phyloP scores from a whole-genome alignment of 2,329 filamentous ascomycete genomes.

The Geoglossum cookeanum region DNA sequence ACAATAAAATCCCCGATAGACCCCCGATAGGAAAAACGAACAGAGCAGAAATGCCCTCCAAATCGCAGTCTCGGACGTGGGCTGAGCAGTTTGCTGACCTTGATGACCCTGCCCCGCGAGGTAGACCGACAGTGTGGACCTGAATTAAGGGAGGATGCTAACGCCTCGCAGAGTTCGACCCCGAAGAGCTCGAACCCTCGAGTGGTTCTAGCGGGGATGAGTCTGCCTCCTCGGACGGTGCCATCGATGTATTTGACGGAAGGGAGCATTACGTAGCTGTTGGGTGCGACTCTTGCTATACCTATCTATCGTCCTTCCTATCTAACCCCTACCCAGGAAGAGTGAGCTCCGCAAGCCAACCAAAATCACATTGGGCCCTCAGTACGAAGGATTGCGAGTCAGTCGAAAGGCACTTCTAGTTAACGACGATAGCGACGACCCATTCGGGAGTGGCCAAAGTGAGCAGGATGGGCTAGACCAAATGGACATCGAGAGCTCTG shows the following conservation, averaged over 20 bases:
- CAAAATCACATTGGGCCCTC: constrained; percentile 47
- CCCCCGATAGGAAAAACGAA: background rate
- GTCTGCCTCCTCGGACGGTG: constrained; percentile 20
- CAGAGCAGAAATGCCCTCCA: constrained; percentile 14
- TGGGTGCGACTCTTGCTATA: constrained; percentile 28
- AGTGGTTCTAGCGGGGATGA: constrained; percentile 31
- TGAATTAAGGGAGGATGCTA: background rate
- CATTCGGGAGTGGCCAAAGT: constrained; percentile 10
- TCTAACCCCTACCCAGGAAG: constrained; percentile 32
- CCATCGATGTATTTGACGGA: constrained; percentile 37
- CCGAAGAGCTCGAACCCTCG: constrained; percentile 43
- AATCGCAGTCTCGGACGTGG: constrained; percentile 34
- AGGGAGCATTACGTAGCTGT: constrained; percentile 78
- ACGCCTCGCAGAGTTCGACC: constrained; percentile 50
- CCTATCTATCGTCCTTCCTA: constrained; percentile 5
- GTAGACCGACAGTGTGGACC: constrained; percentile 21
- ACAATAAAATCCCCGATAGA: background rate
- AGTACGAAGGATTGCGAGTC: constrained; percentile 62
- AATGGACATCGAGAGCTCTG: background rate
- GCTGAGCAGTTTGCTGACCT: constrained; percentile 42
- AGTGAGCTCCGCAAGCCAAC: constrained; percentile 65
- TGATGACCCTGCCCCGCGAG: constrained; percentile 41
- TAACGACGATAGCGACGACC: constrained; percentile 29
- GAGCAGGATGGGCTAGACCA: background rate
- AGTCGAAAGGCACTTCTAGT: constrained; percentile 44